Conservation (phyloP, 1,284 basidiomycete species). For the Neonothopanus nambi region DNA sequence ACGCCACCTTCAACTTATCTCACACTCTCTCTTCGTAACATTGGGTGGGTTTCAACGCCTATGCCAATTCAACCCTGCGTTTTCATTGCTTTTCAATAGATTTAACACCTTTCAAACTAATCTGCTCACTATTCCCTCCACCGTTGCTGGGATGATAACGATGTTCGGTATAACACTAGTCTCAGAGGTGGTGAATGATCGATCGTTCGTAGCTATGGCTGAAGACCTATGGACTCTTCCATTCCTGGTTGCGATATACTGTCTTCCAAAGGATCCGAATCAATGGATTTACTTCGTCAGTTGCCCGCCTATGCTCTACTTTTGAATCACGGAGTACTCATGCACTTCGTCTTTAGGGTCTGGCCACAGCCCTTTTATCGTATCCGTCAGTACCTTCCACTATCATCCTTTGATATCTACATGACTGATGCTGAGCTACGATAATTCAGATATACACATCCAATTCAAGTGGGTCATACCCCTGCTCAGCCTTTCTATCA, state of each 20-base stretch:
- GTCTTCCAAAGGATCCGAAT: conserved; percentile 42
- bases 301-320: not conserved
- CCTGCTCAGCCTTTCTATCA: not conserved
- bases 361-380: conserved; percentile 35
- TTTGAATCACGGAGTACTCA: not conserved
- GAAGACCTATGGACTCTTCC: conserved; percentile 55
- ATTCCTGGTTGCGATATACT: conserved; percentile 50
- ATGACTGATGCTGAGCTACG: conserved; percentile 1
- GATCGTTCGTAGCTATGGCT: conserved; percentile 46
- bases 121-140: conserved; percentile 59
- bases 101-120: conserved; percentile 65
- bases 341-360: conserved; percentile 22
- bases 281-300: conserved; percentile 50
- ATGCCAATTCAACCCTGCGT: not conserved
- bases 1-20: conserved; percentile 56
- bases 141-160: conserved; percentile 40
- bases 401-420: not conserved
- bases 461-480: conserved; percentile 30
- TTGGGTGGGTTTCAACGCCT: conserved; percentile 25
- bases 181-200: conserved; percentile 48
- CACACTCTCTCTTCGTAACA: conserved; percentile 57
- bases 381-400: conserved; percentile 39
- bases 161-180: conserved; percentile 45
- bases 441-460: conserved; percentile 28
- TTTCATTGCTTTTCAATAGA: conserved; percentile 26